phyloP scores from a whole-genome alignment of 1,284 basidiomycete species.

The Leccinum subfulvum region DNA sequence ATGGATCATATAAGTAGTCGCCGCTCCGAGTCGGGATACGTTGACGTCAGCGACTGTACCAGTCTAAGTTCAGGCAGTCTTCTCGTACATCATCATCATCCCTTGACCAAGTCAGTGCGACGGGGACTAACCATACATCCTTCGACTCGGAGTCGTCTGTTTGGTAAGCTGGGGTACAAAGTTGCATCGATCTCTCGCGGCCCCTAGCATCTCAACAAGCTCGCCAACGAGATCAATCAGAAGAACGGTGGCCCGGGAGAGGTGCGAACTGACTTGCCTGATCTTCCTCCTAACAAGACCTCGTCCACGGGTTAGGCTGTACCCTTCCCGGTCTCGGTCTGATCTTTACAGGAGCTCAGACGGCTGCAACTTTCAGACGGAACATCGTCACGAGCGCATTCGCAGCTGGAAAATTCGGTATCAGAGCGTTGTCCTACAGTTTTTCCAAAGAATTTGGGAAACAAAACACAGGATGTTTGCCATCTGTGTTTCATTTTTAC shows the following conservation, averaged over 20 bases:
- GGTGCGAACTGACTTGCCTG: constrained; percentile 24
- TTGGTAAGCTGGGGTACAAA: constrained; percentile 64
- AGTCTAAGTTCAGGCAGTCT: too few species aligned
- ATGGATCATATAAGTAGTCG: too few species aligned
- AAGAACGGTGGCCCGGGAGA: constrained; percentile 47
- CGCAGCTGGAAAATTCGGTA: constrained; percentile 49
- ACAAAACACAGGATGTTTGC: constrained; percentile 70
- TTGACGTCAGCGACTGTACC: too few species aligned
- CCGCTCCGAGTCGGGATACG: too few species aligned
- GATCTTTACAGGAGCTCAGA: constrained; percentile 70
- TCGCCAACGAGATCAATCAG: constrained; percentile 54
- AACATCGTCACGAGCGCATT: constrained; percentile 66
- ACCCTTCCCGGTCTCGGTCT: constrained; percentile 57
- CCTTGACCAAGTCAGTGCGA: background rate
- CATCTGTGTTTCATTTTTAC: constrained; percentile 3
- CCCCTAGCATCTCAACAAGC: constrained; percentile 47
- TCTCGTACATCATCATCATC: too few species aligned
- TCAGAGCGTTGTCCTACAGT: constrained; percentile 70
- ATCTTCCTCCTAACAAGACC: background rate
- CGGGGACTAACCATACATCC: constrained; percentile 6
- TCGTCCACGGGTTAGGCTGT: constrained; percentile 45
- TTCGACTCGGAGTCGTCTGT: constrained; percentile 47
- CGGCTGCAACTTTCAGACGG: constrained; percentile 58
- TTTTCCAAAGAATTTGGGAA: constrained; percentile 78
- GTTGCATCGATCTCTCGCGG: constrained; percentile 41